Conservation (phyloP, 1,284 basidiomycete species). For the Anthracocystis setariae region DNA sequence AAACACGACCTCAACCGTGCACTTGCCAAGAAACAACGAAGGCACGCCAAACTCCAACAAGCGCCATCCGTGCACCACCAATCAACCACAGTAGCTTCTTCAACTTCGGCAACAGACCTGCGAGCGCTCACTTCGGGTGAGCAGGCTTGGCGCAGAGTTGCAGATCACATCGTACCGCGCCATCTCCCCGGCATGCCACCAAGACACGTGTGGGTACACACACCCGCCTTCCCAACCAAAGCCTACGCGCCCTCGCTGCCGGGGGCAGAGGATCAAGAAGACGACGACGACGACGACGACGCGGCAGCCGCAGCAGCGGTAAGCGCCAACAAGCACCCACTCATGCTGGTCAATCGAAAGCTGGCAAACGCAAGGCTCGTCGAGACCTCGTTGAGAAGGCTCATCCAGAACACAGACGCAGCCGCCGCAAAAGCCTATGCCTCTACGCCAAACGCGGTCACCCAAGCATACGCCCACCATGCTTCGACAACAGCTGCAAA, state of each 20-base stretch:
- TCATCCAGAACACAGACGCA: constrained; percentile 55
- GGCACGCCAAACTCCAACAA: constrained; percentile 22
- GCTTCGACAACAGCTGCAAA: no score
- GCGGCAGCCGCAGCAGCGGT: no score
- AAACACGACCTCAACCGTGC: constrained; percentile 21
- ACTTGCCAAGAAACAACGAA: constrained; percentile 20
- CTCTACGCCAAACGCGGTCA: constrained; percentile 6
- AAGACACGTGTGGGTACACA: constrained; percentile 57
- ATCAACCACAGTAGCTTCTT: not conserved
- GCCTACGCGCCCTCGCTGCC: constrained; percentile 26
- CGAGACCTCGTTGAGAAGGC: constrained; percentile 48
- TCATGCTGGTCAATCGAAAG: constrained; percentile 57
- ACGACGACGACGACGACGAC: no score
- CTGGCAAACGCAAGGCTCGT: constrained; percentile 59
- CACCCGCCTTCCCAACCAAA: constrained; percentile 53
- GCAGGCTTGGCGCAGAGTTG: constrained; percentile 45
- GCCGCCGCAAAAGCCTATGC: constrained; percentile 42
- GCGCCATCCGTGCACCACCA: constrained; percentile 3
- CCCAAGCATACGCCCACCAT: no score
- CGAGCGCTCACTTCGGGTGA: constrained; percentile 40
- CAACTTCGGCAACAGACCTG: constrained; percentile 21
- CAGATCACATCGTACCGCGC: constrained; percentile 51
- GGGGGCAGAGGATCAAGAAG: constrained; percentile 13
- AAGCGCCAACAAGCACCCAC: constrained; percentile 24
- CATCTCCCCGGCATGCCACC: constrained; percentile 56